These are phyloP conservation scores for Globisporangium yorkense DNA, from an alignment of 352 stramenopile genomes.

Conservation along the genomic window DNA sequence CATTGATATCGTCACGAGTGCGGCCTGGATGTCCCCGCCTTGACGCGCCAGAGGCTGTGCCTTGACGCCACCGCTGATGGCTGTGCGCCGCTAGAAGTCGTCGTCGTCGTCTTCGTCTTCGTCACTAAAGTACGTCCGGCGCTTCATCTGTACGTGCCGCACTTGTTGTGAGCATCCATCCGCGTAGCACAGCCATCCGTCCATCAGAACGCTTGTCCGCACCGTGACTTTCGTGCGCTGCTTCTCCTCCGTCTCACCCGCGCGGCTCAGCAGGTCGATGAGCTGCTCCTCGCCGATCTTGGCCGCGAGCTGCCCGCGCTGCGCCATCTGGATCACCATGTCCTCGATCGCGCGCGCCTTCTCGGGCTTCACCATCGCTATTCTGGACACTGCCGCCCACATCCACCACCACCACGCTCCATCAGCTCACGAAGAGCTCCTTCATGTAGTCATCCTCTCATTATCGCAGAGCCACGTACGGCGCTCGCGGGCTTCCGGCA, in stretches of 20 bases:
- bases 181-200: neutral
- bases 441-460: neutral
- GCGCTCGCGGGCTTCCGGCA: conserved; percentile 70
- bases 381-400: conserved; percentile 58
- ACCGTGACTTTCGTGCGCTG: conserved; percentile 87
- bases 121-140: conserved; percentile 85
- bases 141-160: conserved; percentile 45
- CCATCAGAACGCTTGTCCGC: conserved; percentile 8
- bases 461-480: conserved; percentile 32
- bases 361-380: conserved; percentile 86
- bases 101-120: conserved; percentile 84
- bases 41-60: too few species aligned
- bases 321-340: conserved; percentile 84
- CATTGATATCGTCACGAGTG: too few species aligned
- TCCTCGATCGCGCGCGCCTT: conserved; percentile 83
- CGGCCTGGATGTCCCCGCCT: too few species aligned
- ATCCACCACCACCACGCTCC: too few species aligned
- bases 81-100: conserved; percentile 23
- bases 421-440: neutral
- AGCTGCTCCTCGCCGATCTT: conserved; percentile 85
- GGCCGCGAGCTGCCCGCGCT: conserved; percentile 66
- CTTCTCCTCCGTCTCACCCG: conserved; percentile 76
- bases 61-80: too few species aligned
- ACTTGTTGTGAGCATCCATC: too few species aligned
- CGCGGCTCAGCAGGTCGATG: conserved; percentile 77